These are phyloP conservation scores for Pleurotus tuber-regium DNA, from an alignment of 768 basidiomycete species.

Conservation along the genomic window DNA sequence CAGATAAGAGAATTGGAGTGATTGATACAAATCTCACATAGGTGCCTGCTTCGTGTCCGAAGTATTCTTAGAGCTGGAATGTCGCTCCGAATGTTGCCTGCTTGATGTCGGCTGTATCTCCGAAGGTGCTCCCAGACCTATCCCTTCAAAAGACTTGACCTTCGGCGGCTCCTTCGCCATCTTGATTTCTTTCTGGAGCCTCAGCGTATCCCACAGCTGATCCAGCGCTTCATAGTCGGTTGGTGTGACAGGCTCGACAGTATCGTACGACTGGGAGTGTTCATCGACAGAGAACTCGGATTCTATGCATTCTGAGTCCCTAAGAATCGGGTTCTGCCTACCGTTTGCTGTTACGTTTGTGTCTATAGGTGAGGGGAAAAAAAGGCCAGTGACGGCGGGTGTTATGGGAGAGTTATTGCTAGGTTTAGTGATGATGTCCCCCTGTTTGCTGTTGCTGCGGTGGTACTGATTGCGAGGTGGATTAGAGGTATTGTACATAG, in stretches of 20 bases:
- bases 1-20: constrained; percentile 10
- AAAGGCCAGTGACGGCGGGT: constrained; percentile 47
- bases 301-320: constrained; percentile 6
- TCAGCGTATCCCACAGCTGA: constrained; percentile 63
- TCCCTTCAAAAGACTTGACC: constrained; percentile 63
- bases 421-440: constrained; percentile 1
- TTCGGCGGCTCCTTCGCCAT: constrained; percentile 70
- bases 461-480: constrained; percentile 11
- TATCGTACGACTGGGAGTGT: constrained; percentile 38
- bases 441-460: constrained; percentile 7
- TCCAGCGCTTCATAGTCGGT: constrained; percentile 45
- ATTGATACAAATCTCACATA: constrained; percentile 1
- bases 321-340: constrained; percentile 6
- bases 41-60: constrained; percentile 8
- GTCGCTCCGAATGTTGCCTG: constrained; percentile 18
- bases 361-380: constrained; percentile 44
- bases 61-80: constrained; percentile 6
- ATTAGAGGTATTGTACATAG: constrained; percentile 13
- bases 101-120: constrained; percentile 23
- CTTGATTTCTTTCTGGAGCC: constrained; percentile 60
- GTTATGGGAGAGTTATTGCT: constrained; percentile 33
- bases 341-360: constrained; percentile 17
- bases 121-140: constrained; percentile 32
- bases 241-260: constrained; percentile 30
- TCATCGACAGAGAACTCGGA: constrained; percentile 16